Evolutionary conservation across 495 filamentous ascomycete genomes (phyloP).

Genomic region (Aspergillus olivimuriae): DNA sequence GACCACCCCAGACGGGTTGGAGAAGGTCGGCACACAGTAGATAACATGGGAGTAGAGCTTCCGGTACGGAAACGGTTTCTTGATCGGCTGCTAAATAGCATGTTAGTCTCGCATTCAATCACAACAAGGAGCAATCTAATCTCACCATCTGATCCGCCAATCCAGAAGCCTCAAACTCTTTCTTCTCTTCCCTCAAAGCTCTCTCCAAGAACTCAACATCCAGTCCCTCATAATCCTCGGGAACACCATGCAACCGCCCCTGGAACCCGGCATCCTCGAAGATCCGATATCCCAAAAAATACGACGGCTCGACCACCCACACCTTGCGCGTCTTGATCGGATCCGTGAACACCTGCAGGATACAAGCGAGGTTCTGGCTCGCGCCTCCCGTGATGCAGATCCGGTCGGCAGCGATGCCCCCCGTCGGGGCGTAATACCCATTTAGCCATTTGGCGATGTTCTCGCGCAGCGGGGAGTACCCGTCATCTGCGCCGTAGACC

Average conservation of each 20-base stretch:
- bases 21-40: slow-evolving; percentile 64
- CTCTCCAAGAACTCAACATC: slow-evolving; percentile 31
- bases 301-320: slow-evolving; percentile 63
- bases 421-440: slow-evolving; percentile 38
- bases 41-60: slow-evolving; percentile 66
- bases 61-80: slow-evolving; percentile 27
- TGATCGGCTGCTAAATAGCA: slow-evolving; percentile 8
- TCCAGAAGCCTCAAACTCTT: too few species aligned
- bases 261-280: slow-evolving; percentile 60
- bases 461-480: slow-evolving; percentile 52
- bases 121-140: neutral
- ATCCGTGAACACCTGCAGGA: slow-evolving; percentile 59
- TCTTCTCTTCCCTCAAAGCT: neutral
- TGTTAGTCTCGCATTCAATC: neutral
- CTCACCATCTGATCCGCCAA: too few species aligned
- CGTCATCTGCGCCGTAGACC: slow-evolving; percentile 65
- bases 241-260: slow-evolving; percentile 46
- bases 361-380: slow-evolving; percentile 52
- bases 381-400: slow-evolving; percentile 65
- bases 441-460: slow-evolving; percentile 57
- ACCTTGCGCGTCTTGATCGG: slow-evolving; percentile 54
- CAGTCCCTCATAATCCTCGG: slow-evolving; percentile 60
- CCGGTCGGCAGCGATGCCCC: slow-evolving; percentile 30
- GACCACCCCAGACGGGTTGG: slow-evolving; percentile 61
- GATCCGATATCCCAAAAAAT: slow-evolving; percentile 59